A percentile compares a stretch with the other conserved stretches of the same genome.
Conservation (phyloP, 2,329 filamentous ascomycete species). For the Claviceps sp. region DNA sequence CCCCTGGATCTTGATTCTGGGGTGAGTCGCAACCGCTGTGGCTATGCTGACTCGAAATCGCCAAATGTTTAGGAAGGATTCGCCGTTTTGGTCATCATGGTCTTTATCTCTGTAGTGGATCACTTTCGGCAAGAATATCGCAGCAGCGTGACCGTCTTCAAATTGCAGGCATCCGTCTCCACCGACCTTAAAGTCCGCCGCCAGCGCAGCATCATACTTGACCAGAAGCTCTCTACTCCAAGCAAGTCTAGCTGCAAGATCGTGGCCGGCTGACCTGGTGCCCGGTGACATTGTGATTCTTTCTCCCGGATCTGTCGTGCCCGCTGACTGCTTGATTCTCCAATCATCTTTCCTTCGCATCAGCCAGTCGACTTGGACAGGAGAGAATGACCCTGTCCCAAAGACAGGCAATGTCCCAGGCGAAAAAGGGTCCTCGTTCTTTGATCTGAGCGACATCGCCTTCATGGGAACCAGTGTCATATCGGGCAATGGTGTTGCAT, state of each 20-base stretch:
- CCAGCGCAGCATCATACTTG: background rate
- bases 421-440: constrained; percentile 11
- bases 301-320: constrained; percentile 12
- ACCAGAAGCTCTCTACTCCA: background rate
- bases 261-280: constrained; percentile 10
- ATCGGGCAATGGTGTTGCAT: constrained; percentile 13
- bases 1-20: constrained; percentile 4
- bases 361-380: constrained; percentile 18
- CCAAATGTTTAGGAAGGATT: constrained; percentile 7
- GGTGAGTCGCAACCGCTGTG: constrained; percentile 3
- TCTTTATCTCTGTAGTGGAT: constrained; percentile 12
- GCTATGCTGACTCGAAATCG: background rate
- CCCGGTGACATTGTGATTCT: constrained; percentile 13
- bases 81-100: constrained; percentile 14
- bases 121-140: constrained; percentile 18
- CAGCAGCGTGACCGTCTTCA: constrained; percentile 14
- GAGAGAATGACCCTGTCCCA: constrained; percentile 15
- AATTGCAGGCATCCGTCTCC: constrained; percentile 13
- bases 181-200: constrained; percentile 11
- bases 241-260: constrained; percentile 2
- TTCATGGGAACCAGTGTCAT: constrained; percentile 17
- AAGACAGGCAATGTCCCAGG: constrained; percentile 9
- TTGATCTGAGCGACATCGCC: constrained; percentile 14
- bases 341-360: constrained; percentile 15
- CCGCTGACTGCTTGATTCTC: constrained; percentile 16